phyloP scores from a whole-genome alignment of 1,284 basidiomycete genomes.

The Cutaneotrichosporon sp. region DNA sequence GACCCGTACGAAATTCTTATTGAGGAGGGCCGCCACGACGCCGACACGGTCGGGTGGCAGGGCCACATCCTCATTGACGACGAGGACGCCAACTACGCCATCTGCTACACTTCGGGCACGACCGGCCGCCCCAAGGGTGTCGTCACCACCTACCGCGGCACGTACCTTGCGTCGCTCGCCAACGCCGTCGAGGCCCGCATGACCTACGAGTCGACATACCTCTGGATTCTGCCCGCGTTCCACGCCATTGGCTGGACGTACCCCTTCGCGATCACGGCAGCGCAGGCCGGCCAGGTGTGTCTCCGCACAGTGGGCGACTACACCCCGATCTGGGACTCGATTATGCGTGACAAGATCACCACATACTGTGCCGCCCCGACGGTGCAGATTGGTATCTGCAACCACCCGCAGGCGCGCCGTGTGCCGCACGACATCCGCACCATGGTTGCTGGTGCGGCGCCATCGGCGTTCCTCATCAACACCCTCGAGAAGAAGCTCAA shows the following conservation, averaged over 20 bases:
- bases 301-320: conserved; percentile 20
- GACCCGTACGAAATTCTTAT: conserved; percentile 18
- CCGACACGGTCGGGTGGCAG: conserved; percentile 13
- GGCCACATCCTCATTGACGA: conserved; percentile 19
- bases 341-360: conserved; percentile 13
- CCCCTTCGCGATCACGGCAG: conserved; percentile 16
- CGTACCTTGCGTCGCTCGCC: conserved; percentile 14
- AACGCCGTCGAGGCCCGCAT: conserved; percentile 14
- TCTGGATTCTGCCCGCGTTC: conserved; percentile 27
- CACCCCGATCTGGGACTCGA: conserved; percentile 14
- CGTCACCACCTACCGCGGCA: conserved; percentile 17
- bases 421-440: conserved; percentile 15
- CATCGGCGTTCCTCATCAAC: conserved; percentile 16
- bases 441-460: conserved; percentile 15
- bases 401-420: conserved; percentile 9
- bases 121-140: conserved; percentile 21
- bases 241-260: conserved; percentile 20
- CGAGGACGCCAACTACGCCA: conserved; percentile 16
- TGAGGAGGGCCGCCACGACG: conserved; percentile 12
- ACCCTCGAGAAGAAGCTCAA: conserved; percentile 20
- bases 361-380: conserved; percentile 16
- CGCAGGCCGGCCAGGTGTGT: conserved; percentile 14
- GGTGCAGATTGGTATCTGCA: conserved; percentile 19
- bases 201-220: conserved; percentile 29
- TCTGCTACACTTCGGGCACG: conserved; percentile 22